These are phyloP conservation scores for Kazachstania bromeliacearum DNA, from an alignment of 805 yeast species.

Conservation along the genomic window DNA sequence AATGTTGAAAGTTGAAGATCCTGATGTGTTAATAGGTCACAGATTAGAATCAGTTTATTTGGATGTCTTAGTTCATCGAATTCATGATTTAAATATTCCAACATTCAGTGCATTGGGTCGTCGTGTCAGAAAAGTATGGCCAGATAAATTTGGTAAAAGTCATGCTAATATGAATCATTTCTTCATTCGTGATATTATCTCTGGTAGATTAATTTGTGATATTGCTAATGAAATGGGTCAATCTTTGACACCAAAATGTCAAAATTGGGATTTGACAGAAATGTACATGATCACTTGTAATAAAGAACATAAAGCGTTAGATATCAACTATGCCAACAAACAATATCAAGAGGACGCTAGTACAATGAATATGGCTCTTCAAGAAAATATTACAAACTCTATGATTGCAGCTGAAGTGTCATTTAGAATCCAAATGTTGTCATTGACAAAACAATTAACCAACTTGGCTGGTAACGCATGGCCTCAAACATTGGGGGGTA, in stretches of 20 bases:
- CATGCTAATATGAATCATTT: slow-evolving; percentile 43
- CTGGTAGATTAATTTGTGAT: slow-evolving; percentile 87
- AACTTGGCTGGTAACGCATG: slow-evolving; percentile 95
- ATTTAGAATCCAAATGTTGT: slow-evolving; percentile 71
- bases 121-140: slow-evolving; percentile 67
- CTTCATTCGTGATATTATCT: slow-evolving; percentile 57
- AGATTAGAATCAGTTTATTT: slow-evolving; percentile 68
- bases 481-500: slow-evolving; percentile 90
- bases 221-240: slow-evolving; percentile 92
- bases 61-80: slow-evolving; percentile 72
- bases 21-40: slow-evolving; percentile 88
- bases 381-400: slow-evolving; percentile 59
- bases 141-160: slow-evolving; percentile 55
- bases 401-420: slow-evolving; percentile 69
- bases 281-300: slow-evolving; percentile 79
- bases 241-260: slow-evolving; percentile 83
- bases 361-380: slow-evolving; percentile 57
- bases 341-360: slow-evolving; percentile 58
- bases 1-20: slow-evolving; percentile 65
- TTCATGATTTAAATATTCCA: slow-evolving; percentile 61
- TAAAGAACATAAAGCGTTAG: slow-evolving; percentile 50
- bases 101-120: slow-evolving; percentile 83
- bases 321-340: slow-evolving; percentile 62
- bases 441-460: slow-evolving; percentile 84
- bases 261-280: slow-evolving; percentile 87